Percentiles rank a stretch among this genome's conserved stretches.
Conservation (phyloP, 306 rosid species). For the Urtica urens region DNA sequence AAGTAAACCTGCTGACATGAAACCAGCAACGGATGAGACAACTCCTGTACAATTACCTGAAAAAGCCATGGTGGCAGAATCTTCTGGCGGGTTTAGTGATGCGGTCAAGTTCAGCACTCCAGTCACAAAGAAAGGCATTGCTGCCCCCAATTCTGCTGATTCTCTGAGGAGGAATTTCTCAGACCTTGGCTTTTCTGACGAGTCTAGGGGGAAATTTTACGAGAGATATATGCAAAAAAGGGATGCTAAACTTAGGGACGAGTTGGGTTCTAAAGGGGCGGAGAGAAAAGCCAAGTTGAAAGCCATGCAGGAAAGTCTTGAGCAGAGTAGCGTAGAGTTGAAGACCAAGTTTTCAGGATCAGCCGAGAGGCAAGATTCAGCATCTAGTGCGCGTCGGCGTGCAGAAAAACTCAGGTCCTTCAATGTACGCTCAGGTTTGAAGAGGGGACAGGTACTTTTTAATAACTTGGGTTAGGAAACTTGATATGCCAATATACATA, state of each 20-base stretch:
- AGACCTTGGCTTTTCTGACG: conserved; percentile 41
- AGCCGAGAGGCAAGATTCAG: conserved; percentile 39
- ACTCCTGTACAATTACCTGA: conserved; percentile 33
- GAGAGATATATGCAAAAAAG: conserved; percentile 86
- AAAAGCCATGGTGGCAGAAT: conserved; percentile 28
- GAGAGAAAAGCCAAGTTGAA: conserved; percentile 94
- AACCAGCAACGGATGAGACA: conserved; percentile 36
- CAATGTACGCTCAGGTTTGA: conserved; percentile 40
- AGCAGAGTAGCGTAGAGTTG: conserved; percentile 73
- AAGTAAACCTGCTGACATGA: conserved; percentile 37
- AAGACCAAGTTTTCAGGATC: conserved; percentile 66
- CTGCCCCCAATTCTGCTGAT: conserved; percentile 38
- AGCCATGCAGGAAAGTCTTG: conserved; percentile 92
- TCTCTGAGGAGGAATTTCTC: conserved; percentile 44
- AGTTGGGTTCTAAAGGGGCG: conserved; percentile 70
- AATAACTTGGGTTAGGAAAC: conserved; percentile 15
- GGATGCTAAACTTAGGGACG: conserved; percentile 81
- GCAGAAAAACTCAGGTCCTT: conserved; percentile 67
- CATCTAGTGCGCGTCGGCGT: conserved; percentile 38
- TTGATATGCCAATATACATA: conserved; percentile 5
- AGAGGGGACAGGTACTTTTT: conserved; percentile 66
- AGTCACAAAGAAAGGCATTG: conserved; percentile 23
- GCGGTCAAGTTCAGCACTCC: conserved; percentile 24
- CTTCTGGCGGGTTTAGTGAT: conserved; percentile 30
- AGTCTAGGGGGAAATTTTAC: conserved; percentile 80